A percentile compares a stretch with the other conserved stretches of the same genome.
Evolutionary conservation across 2,329 filamentous ascomycete species (phyloP).

Genomic region (Botrytis fragariae): DNA sequence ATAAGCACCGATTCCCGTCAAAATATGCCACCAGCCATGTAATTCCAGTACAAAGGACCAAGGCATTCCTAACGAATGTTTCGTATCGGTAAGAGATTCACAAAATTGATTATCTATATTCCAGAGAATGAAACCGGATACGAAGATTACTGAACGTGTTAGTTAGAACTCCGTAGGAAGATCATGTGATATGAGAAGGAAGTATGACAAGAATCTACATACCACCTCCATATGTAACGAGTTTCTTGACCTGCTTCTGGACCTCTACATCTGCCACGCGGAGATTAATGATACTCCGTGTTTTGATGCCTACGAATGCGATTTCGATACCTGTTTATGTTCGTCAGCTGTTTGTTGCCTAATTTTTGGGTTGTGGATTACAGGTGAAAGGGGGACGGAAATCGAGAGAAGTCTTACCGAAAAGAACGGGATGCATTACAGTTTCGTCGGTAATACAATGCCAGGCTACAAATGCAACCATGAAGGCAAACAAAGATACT

Average conservation of each 20-base stretch:
- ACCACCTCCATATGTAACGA: constrained; percentile 33
- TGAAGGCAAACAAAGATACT: constrained; percentile 43
- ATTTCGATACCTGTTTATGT: constrained; percentile 28
- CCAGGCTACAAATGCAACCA: constrained; percentile 43
- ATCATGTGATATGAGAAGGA: neutral
- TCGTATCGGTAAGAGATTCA: constrained; percentile 45
- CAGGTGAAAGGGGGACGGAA: neutral
- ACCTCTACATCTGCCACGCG: constrained; percentile 31
- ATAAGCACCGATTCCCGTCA: constrained; percentile 54
- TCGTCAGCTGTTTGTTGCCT: neutral
- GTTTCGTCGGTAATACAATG: constrained; percentile 30
- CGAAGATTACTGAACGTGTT: constrained; percentile 37
- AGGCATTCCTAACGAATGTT: constrained; percentile 50
- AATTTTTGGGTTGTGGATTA: neutral
- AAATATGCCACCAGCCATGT: constrained; percentile 64
- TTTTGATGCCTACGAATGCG: constrained; percentile 27
- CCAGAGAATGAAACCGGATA: constrained; percentile 53
- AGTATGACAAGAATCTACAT: constrained; percentile 9
- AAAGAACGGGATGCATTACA: constrained; percentile 26
- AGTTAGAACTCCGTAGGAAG: neutral
- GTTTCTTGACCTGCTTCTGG: constrained; percentile 29
- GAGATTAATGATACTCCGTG: constrained; percentile 32
- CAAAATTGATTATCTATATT: constrained; percentile 56
- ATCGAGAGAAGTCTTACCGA: constrained; percentile 21
- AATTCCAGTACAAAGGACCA: constrained; percentile 56